phyloP scores from a whole-genome alignment of 345 rosid genomes.

The Arabidopsis arenosa region DNA sequence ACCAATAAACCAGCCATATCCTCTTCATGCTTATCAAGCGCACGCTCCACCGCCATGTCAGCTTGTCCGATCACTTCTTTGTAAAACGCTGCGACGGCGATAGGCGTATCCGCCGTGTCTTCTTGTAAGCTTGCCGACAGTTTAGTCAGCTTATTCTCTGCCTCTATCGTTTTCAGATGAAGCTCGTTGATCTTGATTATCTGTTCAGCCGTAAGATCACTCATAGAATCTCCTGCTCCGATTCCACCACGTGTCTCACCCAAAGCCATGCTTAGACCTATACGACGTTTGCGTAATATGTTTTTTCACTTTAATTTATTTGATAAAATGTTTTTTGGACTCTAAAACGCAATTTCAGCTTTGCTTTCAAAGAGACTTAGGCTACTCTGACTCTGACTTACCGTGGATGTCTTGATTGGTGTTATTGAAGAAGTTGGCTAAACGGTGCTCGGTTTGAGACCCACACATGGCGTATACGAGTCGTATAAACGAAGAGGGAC shows the following conservation, averaged over 20 bases:
- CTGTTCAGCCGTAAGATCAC: conserved; percentile 47
- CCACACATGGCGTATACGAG: conserved; percentile 49
- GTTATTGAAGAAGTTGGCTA: conserved; percentile 26
- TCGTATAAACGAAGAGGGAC: conserved; percentile 52
- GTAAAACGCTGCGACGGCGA: conserved; percentile 31
- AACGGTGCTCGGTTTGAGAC: conserved; percentile 31
- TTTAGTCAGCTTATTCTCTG: conserved; percentile 46
- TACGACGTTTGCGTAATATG: too few relatives aligned
- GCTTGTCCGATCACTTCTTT: conserved; percentile 39
- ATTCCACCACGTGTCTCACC: conserved; percentile 6
- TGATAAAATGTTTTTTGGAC: too few relatives aligned
- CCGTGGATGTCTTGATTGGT: conserved; percentile 6
- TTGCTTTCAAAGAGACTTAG: too few relatives aligned
- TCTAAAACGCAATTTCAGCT: too few relatives aligned
- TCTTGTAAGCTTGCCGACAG: conserved; percentile 53
- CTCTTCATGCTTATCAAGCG: conserved; percentile 41
- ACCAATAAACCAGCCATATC: conserved; percentile 40
- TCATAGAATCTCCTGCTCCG: conserved; percentile 26
- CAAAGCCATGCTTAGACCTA: conserved; percentile 10
- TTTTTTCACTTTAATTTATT: too few relatives aligned
- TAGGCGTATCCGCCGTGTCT: conserved; percentile 51
- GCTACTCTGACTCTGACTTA: background rate
- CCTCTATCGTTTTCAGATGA: conserved; percentile 43
- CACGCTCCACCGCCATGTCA: conserved; percentile 35
- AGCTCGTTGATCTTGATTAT: conserved; percentile 43